A percentile compares a stretch with the other conserved stretches of the same genome.
Evolutionary conservation across 495 filamentous ascomycete species (phyloP).

Genomic region (Lentithecium fluviatile): DNA sequence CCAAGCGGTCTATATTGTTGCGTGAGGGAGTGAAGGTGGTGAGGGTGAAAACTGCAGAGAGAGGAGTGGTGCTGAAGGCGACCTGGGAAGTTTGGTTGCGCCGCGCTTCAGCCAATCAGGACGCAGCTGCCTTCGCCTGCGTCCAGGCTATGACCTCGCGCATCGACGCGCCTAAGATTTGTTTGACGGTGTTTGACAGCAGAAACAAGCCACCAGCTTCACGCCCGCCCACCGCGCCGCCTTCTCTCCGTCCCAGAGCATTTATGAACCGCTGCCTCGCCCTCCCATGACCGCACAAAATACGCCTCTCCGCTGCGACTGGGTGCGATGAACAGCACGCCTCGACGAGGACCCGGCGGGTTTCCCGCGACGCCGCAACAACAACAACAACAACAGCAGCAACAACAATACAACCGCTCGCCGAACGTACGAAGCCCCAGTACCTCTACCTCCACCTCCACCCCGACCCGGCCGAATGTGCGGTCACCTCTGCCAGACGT

Average conservation of each 20-base stretch:
- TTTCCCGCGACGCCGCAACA: slow-evolving; percentile 65
- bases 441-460: slow-evolving; percentile 40
- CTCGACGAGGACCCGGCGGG: slow-evolving; percentile 64
- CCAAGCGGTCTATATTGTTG: neutral
- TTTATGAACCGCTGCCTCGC: neutral
- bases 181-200: slow-evolving; percentile 20
- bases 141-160: slow-evolving; percentile 1
- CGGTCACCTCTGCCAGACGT: slow-evolving; percentile 25
- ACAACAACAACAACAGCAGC: slow-evolving; percentile 47
- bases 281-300: slow-evolving; percentile 13
- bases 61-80: neutral
- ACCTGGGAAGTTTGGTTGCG: neutral
- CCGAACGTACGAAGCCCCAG: slow-evolving; percentile 29
- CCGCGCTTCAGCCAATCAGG: neutral
- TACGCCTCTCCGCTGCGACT: slow-evolving; percentile 9
- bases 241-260: neutral
- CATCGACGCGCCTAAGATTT: slow-evolving; percentile 14
- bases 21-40: neutral
- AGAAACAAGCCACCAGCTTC: neutral
- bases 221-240: neutral
- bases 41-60: neutral
- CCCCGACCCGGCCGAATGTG: slow-evolving; percentile 37
- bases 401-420: slow-evolving; percentile 44
- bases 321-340: slow-evolving; percentile 73
- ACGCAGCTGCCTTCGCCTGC: neutral